Conservation (phyloP, 2,329 filamentous ascomycete species). For the Chlorencoelia australis region DNA sequence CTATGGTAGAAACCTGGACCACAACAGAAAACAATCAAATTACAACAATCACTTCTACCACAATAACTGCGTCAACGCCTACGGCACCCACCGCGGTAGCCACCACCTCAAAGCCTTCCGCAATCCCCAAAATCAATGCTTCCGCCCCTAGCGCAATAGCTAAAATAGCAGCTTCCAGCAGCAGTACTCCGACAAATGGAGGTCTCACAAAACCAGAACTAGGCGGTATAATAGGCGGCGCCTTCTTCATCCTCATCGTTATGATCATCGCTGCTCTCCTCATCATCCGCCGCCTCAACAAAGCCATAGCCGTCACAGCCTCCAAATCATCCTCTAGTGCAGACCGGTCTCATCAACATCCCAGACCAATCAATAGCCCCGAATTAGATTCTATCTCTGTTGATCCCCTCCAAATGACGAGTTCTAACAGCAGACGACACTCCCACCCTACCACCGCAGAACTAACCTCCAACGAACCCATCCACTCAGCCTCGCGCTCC, state of each 20-base stretch:
- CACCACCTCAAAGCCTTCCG: slow-evolving; percentile 4
- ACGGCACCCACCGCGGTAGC: slow-evolving; percentile 18
- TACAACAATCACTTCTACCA: slow-evolving; percentile 31
- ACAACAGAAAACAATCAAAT: slow-evolving; percentile 34
- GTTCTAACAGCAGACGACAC: slow-evolving; percentile 11
- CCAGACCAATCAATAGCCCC: slow-evolving; percentile 2
- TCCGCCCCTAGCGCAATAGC: slow-evolving; percentile 12
- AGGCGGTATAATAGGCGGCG: slow-evolving; percentile 44
- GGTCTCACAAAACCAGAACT: slow-evolving; percentile 30
- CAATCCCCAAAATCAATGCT: slow-evolving; percentile 16
- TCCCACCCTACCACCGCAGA: slow-evolving; percentile 10
- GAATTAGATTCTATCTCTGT: slow-evolving; percentile 20
- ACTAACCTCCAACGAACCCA: slow-evolving; percentile 12
- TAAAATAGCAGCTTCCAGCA: slow-evolving; percentile 26
- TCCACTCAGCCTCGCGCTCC: slow-evolving; percentile 5
- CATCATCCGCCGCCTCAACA: slow-evolving; percentile 39
- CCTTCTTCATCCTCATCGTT: slow-evolving; percentile 37
- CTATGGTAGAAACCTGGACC: slow-evolving; percentile 34
- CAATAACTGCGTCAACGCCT: slow-evolving; percentile 31
- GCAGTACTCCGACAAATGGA: slow-evolving; percentile 19
- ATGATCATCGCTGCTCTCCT: slow-evolving; percentile 38
- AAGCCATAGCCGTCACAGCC: slow-evolving; percentile 27
- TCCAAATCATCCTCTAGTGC: slow-evolving; percentile 15
- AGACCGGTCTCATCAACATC: slow-evolving; percentile 3
- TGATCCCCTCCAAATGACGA: slow-evolving; percentile 23